A percentile compares a stretch with the other conserved stretches of the same genome.
These are phyloP conservation scores for Amanita pallidorosea DNA, from an alignment of 768 basidiomycete genomes.

Conservation along the genomic window DNA sequence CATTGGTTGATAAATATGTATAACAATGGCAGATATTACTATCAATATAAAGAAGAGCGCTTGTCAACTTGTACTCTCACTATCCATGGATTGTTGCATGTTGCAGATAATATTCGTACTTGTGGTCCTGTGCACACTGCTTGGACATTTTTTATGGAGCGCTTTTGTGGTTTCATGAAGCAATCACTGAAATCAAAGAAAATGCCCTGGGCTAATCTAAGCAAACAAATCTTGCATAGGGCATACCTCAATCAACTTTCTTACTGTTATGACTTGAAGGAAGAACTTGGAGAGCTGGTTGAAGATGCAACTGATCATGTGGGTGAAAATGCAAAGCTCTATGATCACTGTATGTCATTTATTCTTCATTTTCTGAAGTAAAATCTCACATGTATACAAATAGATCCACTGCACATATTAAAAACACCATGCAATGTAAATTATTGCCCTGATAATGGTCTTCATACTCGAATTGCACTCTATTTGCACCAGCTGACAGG, in stretches of 20 bases:
- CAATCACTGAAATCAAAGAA: slow-evolving; percentile 12
- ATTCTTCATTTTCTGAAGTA: too few species aligned
- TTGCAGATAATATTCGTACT: slow-evolving; percentile 17
- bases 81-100: slow-evolving; percentile 23
- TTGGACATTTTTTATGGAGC: slow-evolving; percentile 27
- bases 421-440: too few species aligned
- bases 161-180: slow-evolving; percentile 20
- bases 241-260: slow-evolving; percentile 6
- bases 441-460: too few species aligned
- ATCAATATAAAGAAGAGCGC: slow-evolving; percentile 15
- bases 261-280: slow-evolving; percentile 13
- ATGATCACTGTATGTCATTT: too few species aligned
- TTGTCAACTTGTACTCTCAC: slow-evolving; percentile 19
- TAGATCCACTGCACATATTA: too few species aligned
- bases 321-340: too few species aligned
- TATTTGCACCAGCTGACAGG: too few species aligned
- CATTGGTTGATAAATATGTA: not conserved
- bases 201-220: slow-evolving; percentile 19
- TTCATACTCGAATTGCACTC: too few species aligned
- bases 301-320: too few species aligned
- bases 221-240: slow-evolving; percentile 6
- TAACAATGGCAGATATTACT: not conserved
- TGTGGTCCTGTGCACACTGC: slow-evolving; percentile 23
- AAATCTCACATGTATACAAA: too few species aligned
- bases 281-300: not conserved